Evolutionary conservation across 371 early-diverging fungal genomes (phyloP).

Genomic region (Mortierella sp.): DNA sequence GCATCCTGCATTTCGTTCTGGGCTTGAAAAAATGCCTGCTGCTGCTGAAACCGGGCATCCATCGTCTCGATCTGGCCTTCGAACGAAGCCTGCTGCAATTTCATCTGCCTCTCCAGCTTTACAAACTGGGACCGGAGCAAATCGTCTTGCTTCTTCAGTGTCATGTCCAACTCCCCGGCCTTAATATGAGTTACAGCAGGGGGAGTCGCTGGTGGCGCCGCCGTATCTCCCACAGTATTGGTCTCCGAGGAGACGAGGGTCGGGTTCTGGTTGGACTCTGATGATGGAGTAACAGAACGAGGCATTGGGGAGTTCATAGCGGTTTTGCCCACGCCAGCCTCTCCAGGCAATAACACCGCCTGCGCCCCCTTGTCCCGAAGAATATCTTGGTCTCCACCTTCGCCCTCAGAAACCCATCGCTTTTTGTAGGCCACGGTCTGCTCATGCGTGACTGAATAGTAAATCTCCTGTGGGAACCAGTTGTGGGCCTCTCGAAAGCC

Average conservation of each 20-base stretch:
- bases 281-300: not conserved
- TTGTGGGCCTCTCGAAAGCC: slow-evolving; percentile 6
- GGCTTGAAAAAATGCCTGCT: no score
- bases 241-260: not conserved
- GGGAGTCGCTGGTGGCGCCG: not conserved
- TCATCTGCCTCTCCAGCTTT: not conserved
- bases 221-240: no score
- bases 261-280: not conserved
- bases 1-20: no score
- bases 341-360: not conserved
- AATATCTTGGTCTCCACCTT: not conserved
- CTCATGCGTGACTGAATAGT: slow-evolving; percentile 4
- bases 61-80: not conserved
- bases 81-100: not conserved
- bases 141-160: not conserved
- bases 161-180: not conserved
- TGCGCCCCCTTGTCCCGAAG: not conserved
- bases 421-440: not conserved
- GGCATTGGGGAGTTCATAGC: not conserved
- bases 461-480: slow-evolving; percentile 18
- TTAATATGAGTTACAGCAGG: not conserved
- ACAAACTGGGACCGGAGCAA: not conserved
- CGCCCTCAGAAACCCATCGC: not conserved
- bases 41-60: not conserved
- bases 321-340: not conserved